Conservation (phyloP, 495 filamentous ascomycete genomes). For the Penicillium diatomitis region DNA sequence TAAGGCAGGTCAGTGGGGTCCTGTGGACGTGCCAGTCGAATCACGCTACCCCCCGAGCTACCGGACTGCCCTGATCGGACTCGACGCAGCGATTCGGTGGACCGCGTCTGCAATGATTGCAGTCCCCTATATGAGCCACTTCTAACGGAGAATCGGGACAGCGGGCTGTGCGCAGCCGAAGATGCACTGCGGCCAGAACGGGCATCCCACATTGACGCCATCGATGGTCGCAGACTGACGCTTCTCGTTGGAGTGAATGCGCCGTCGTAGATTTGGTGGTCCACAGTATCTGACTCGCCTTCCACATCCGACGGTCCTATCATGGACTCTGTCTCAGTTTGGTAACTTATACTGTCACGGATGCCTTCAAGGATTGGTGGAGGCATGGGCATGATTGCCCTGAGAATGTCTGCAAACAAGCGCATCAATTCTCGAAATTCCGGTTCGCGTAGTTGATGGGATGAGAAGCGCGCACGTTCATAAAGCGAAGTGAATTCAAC, state of each 20-base stretch:
- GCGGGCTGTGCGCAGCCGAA: slow-evolving; percentile 16
- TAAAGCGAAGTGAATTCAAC: slow-evolving; percentile 64
- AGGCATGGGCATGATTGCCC: slow-evolving; percentile 60
- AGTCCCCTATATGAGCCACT: slow-evolving; percentile 3
- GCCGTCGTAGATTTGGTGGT: slow-evolving; percentile 16
- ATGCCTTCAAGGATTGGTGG: slow-evolving; percentile 37
- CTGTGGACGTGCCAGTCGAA: slow-evolving; percentile 32
- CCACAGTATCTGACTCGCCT: slow-evolving; percentile 36
- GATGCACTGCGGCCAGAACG: slow-evolving; percentile 25
- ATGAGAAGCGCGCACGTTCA: slow-evolving; percentile 76
- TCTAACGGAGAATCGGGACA: slow-evolving; percentile 4
- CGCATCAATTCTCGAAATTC: slow-evolving; percentile 80
- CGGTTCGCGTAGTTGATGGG: slow-evolving; percentile 45
- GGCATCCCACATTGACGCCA: slow-evolving; percentile 25
- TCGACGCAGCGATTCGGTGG: slow-evolving; percentile 27
- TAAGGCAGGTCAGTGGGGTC: slow-evolving; percentile 37
- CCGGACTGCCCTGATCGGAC: slow-evolving; percentile 29
- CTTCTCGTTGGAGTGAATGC: slow-evolving; percentile 16
- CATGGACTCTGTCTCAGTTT: slow-evolving; percentile 27
- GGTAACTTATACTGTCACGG: slow-evolving; percentile 21
- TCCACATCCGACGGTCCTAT: slow-evolving; percentile 39
- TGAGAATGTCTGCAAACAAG: slow-evolving; percentile 73
- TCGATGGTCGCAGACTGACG: slow-evolving; percentile 23
- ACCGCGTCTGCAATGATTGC: slow-evolving; percentile 21
- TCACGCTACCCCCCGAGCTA: slow-evolving; percentile 37